A percentile compares a stretch with the other conserved stretches of the same genome.
Evolutionary conservation across 768 basidiomycete species (phyloP).

Genomic region (Amanita exitialis): DNA sequence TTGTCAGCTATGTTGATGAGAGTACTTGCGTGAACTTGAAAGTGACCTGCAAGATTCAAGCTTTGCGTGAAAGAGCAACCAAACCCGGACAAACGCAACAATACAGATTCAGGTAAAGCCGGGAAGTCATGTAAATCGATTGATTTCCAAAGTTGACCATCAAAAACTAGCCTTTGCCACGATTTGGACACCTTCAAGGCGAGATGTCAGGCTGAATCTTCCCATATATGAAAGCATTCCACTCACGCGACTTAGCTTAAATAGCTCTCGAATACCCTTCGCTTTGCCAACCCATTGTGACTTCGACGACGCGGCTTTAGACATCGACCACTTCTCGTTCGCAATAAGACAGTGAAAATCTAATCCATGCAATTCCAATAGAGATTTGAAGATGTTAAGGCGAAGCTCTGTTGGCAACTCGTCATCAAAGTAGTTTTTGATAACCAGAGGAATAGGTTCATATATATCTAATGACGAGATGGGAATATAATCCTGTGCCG

Average conservation of each 20-base stretch:
- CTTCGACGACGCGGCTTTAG: slow-evolving; percentile 49
- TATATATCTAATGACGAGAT: slow-evolving; percentile 38
- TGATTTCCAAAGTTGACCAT: slow-evolving; percentile 78
- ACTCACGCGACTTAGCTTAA: slow-evolving; percentile 72
- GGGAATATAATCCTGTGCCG: slow-evolving; percentile 51
- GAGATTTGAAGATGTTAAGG: slow-evolving; percentile 42
- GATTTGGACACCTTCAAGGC: slow-evolving; percentile 50
- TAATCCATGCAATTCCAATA: slow-evolving; percentile 49
- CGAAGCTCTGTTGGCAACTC: slow-evolving; percentile 63
- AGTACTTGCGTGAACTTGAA: slow-evolving; percentile 34
- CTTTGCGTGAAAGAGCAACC: slow-evolving; percentile 57
- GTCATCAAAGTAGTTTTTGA: slow-evolving; percentile 59
- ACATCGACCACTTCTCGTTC: slow-evolving; percentile 48
- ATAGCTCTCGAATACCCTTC: slow-evolving; percentile 65
- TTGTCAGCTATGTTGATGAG: slow-evolving; percentile 43
- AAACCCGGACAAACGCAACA: slow-evolving; percentile 40
- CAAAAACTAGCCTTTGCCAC: slow-evolving; percentile 70
- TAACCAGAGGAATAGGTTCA: slow-evolving; percentile 35
- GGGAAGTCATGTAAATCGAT: slow-evolving; percentile 60
- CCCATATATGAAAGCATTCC: slow-evolving; percentile 6
- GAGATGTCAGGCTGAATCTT: neutral
- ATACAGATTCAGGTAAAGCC: slow-evolving; percentile 34
- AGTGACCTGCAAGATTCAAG: slow-evolving; percentile 58
- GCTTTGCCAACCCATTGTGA: slow-evolving; percentile 70
- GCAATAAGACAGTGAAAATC: slow-evolving; percentile 39